A percentile compares a stretch with the other conserved stretches of the same genome.
Evolutionary conservation across 257 asterid species (phyloP).

Genomic region (Nicotiana paniculata): DNA sequence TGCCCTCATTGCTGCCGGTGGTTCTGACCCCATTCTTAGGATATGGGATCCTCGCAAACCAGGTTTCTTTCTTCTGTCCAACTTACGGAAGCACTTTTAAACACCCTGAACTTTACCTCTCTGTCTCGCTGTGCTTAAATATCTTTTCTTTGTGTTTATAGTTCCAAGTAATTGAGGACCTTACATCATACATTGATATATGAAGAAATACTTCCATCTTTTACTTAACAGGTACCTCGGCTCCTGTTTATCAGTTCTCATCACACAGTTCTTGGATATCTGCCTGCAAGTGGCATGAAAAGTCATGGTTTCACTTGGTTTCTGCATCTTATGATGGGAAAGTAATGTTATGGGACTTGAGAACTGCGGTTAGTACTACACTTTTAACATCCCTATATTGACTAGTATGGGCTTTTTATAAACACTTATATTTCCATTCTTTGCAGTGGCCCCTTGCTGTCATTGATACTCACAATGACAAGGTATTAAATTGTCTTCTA

Average conservation of each 20-base stretch:
- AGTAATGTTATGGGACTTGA: conserved; percentile 92
- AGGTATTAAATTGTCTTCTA: conserved; percentile 42
- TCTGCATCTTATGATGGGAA: conserved; percentile 96
- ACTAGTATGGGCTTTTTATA: background rate
- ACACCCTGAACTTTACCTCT: background rate
- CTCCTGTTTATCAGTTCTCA: conserved; percentile 77
- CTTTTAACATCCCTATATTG: conserved; percentile 8
- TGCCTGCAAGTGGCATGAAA: conserved; percentile 89
- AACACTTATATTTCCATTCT: conserved; percentile 8
- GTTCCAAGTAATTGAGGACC: background rate
- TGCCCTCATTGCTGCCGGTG: conserved; percentile 77
- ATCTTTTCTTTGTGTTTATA: background rate
- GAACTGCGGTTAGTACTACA: conserved; percentile 69
- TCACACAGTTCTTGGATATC: conserved; percentile 92
- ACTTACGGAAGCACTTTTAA: background rate
- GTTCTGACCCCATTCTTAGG: conserved; percentile 77
- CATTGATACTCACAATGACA: conserved; percentile 71
- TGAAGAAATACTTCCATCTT: background rate
- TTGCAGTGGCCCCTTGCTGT: conserved; percentile 90
- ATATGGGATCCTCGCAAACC: conserved; percentile 99
- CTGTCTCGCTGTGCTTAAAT: background rate
- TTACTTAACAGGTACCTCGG: conserved; percentile 50
- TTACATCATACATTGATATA: background rate
- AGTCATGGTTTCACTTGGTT: conserved; percentile 84
- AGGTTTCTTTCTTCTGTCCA: conserved; percentile 33